A percentile compares a stretch with the other conserved stretches of the same genome.
Evolutionary conservation across 257 asterid genomes (phyloP).

Genomic region (Eucommia ulmoides): DNA sequence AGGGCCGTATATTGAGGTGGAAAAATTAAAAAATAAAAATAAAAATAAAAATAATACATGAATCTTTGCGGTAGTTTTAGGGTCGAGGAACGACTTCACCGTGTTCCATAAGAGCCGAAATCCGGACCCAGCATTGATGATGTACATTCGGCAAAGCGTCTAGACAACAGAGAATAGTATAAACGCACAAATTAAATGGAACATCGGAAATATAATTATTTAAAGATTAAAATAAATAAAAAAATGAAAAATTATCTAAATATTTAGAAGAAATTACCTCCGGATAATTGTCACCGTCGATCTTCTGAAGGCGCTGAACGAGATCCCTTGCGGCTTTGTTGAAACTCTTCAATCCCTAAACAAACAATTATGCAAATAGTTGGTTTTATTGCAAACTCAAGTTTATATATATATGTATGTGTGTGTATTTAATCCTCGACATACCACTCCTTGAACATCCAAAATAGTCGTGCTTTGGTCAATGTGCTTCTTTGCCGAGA

Average conservation of each 20-base stretch:
- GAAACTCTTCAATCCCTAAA: constrained; percentile 34
- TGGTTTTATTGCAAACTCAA: no score
- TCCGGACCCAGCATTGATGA: background rate
- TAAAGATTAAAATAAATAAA: no score
- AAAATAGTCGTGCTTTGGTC: constrained; percentile 32
- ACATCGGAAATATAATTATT: background rate
- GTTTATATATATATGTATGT: no score
- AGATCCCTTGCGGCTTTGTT: constrained; percentile 41
- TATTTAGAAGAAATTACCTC: constrained; percentile 20
- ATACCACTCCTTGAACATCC: constrained; percentile 62
- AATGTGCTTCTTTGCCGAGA: constrained; percentile 30
- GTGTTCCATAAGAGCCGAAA: background rate
- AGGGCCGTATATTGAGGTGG: no score
- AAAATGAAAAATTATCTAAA: constrained; percentile 2
- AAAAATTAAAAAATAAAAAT: no score
- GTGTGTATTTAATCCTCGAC: no score
- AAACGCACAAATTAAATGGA: background rate
- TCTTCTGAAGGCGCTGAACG: constrained; percentile 36
- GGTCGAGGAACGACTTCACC: background rate
- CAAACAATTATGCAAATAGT: background rate
- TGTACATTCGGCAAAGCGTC: background rate
- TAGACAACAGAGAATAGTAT: no score
- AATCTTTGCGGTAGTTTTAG: background rate
- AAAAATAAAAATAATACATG: no score
- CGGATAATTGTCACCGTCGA: constrained; percentile 32